These are phyloP conservation scores for Trichoderma cornu-damae DNA, from an alignment of 2,329 filamentous ascomycete species.

Conservation along the genomic window DNA sequence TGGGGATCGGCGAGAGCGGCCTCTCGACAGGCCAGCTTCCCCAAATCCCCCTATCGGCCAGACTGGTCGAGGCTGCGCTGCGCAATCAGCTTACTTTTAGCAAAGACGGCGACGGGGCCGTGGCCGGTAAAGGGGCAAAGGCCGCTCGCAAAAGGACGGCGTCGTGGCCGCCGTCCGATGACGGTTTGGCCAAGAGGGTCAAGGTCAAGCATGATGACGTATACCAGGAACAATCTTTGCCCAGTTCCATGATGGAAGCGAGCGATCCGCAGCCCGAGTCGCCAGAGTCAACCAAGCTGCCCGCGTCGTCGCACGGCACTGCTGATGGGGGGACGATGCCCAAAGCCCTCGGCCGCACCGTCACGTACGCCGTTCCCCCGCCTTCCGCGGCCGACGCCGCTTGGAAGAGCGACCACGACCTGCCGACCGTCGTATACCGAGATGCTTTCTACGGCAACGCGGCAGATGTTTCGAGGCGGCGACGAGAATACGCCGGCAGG, in stretches of 20 bases:
- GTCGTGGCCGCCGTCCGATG: neutral
- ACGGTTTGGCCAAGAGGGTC: neutral
- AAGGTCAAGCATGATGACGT: neutral
- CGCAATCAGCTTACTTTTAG: neutral
- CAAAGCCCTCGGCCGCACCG: neutral
- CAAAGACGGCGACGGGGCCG: neutral
- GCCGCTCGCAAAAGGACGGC: neutral
- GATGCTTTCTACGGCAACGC: constrained; percentile 82
- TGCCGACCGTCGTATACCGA: constrained; percentile 72
- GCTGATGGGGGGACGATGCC: neutral
- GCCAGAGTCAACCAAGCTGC: neutral
- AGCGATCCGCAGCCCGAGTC: neutral
- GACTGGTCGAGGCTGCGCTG: constrained; percentile 1
- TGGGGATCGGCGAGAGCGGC: neutral
- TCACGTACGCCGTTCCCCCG: constrained; percentile 29
- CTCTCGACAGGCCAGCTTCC: neutral
- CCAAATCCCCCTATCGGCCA: neutral
- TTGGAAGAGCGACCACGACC: constrained; percentile 24
- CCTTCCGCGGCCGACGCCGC: constrained; percentile 23
- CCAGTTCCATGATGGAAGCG: too few species aligned
- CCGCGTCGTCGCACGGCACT: neutral
- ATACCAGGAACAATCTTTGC: neutral
- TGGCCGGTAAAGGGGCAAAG: neutral
- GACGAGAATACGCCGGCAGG: constrained; percentile 79
- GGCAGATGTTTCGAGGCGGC: constrained; percentile 70